These are phyloP conservation scores for Aureobasidium sp. DNA, from an alignment of 2,329 filamentous ascomycete species.

Conservation along the genomic window DNA sequence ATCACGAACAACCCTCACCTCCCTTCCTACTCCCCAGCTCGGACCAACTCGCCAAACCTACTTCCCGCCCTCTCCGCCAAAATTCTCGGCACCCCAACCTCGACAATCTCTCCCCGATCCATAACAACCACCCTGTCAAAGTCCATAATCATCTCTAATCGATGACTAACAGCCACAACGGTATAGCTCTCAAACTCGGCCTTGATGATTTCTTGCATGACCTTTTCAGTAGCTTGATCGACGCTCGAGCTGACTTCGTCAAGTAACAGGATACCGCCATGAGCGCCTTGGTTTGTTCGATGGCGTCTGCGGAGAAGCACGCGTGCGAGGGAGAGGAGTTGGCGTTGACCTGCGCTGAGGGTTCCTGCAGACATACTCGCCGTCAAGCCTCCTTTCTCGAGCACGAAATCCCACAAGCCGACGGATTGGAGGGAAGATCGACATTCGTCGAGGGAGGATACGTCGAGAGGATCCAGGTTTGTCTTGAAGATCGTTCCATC, in stretches of 20 bases:
- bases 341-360: conserved; percentile 39
- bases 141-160: conserved; percentile 46
- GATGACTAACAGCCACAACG: conserved; percentile 49
- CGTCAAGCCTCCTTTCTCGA: neutral
- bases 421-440: neutral
- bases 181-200: conserved; percentile 49
- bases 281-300: neutral
- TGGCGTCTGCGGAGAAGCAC: conserved; percentile 30
- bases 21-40: neutral
- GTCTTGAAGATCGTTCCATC: conserved; percentile 33
- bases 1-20: too few relatives aligned
- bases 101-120: conserved; percentile 31
- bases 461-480: conserved; percentile 39
- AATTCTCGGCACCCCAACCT: neutral
- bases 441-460: neutral
- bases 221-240: conserved; percentile 20
- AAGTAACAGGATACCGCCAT: neutral
- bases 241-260: conserved; percentile 9
- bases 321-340: conserved; percentile 42
- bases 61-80: neutral
- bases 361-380: neutral
- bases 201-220: conserved; percentile 29
- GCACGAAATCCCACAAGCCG: neutral
- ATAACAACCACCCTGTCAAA: conserved; percentile 46
- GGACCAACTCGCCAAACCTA: neutral